Base-by-base conservation (phyloP, 352 stramenopile genomes). In the Phytopythium delawarense region DNA sequence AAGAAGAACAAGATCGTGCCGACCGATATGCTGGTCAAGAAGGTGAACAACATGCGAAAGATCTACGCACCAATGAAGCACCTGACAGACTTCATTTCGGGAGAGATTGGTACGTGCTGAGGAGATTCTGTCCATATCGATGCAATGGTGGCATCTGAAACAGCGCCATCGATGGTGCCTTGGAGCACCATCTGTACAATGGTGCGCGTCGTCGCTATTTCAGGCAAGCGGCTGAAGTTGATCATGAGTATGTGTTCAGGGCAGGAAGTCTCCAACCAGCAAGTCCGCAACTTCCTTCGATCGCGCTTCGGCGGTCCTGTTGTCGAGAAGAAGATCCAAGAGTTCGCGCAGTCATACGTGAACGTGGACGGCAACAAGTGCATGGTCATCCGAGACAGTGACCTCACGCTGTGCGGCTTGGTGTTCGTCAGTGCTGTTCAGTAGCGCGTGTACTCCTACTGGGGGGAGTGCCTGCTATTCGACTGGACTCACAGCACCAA, bases 401-500 rank as follows among this genome's bases (percentile, higher is more conserved):
- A 69, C 16, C 20, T 42, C 21, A 23, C 69, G 16, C 25, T 69
- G 12, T n/a, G 46, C 1, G 50, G 30, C 35, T 57, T 67, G 12
- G 51, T 69, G 7, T 30, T 66, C 1, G 46, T 76, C 0, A 65
- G 69, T 23, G 28, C n/a, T 0, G 49, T 44, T 7, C 67, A 74
- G 25, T 53, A 51, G 2, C 45, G 35, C 1, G 25, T 65, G 0
- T 65, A 66, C 34, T 23, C 52, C 21, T 51, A 55, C n/a, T 76
- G 63, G 63, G 63, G 57, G 1, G 61, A 70, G 32, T 60, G 9
- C 45, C 39, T 74, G 8, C 20, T 74, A 2, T 21, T 74, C 1
- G 63, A 74, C 57, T 66, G 60, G 57, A 74, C 67, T 5, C 67
- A 71, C 25, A 57, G 64, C 30, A 72, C 61, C 5, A 72, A 67